A percentile compares a stretch with the other conserved stretches of the same genome.
Evolutionary conservation across 208 protist species (phyloP).

Genomic region (Crithidia expoeki): DNA sequence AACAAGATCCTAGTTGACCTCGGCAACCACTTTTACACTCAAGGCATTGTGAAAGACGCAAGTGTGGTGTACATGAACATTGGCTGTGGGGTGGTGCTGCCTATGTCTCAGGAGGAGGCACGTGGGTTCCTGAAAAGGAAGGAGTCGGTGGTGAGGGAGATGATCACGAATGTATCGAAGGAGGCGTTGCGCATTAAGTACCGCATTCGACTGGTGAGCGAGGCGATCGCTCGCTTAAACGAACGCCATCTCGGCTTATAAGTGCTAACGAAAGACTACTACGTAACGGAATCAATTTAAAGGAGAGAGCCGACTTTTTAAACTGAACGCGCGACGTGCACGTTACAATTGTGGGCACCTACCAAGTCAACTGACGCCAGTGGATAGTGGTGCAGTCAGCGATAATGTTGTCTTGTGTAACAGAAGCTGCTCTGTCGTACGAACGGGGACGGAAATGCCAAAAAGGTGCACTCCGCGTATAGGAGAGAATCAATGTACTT

Average conservation of each 20-base stretch:
- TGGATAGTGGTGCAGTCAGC: too few relatives aligned
- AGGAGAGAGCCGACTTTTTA: too few relatives aligned
- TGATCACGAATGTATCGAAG: constrained; percentile 37
- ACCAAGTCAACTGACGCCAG: too few relatives aligned
- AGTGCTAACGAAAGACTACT: constrained; percentile 7
- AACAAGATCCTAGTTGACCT: constrained; percentile 81
- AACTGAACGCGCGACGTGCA: too few relatives aligned
- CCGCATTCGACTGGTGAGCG: constrained; percentile 79
- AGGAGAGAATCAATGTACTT: too few relatives aligned
- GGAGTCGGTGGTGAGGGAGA: constrained; percentile 52
- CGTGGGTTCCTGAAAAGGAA: constrained; percentile 57
- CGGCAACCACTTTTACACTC: constrained; percentile 77
- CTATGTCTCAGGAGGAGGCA: constrained; percentile 65
- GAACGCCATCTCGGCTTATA: constrained; percentile 34
- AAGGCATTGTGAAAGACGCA: constrained; percentile 51
- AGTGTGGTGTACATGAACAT: constrained; percentile 66
- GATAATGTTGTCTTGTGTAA: too few relatives aligned
- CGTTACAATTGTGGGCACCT: too few relatives aligned
- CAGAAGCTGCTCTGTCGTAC: too few relatives aligned
- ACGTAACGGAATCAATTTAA: too few relatives aligned
- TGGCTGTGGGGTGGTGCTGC: constrained; percentile 80
- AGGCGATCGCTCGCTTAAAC: constrained; percentile 68
- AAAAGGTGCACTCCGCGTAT: too few relatives aligned
- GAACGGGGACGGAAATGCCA: too few relatives aligned
- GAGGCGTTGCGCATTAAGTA: constrained; percentile 78